Evolutionary conservation across 768 basidiomycete species (phyloP).

Genomic region (Suillus placidus): DNA sequence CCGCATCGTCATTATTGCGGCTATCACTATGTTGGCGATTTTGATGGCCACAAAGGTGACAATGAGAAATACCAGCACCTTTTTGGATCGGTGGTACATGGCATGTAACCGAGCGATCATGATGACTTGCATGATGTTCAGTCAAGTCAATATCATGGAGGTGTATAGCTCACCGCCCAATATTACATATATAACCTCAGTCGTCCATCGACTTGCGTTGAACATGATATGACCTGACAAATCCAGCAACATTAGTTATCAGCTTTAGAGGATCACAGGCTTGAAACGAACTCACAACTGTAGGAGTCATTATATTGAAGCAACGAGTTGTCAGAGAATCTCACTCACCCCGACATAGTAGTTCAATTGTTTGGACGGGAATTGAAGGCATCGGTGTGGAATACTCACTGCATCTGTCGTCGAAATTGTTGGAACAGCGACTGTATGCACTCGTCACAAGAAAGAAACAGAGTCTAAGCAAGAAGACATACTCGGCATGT

Average conservation of each 20-base stretch:
- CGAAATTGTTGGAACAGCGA: neutral
- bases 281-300: neutral
- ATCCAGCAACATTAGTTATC: neutral
- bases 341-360: neutral
- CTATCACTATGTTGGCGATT: neutral
- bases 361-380: neutral
- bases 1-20: neutral
- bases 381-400: neutral
- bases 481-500: neutral
- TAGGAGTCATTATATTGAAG: neutral
- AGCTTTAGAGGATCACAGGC: neutral
- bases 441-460: neutral
- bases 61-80: neutral
- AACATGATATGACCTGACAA: neutral
- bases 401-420: neutral
- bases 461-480: neutral
- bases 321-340: neutral
- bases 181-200: fast-evolving
- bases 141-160: neutral
- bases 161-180: neutral
- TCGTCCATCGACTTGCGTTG: neutral
- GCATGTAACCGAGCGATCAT: neutral
- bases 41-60: neutral
- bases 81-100: neutral
- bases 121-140: neutral